Base-by-base conservation (phyloP, 2,329 filamentous ascomycete genomes). In the Stachybotrys echinatus region DNA sequence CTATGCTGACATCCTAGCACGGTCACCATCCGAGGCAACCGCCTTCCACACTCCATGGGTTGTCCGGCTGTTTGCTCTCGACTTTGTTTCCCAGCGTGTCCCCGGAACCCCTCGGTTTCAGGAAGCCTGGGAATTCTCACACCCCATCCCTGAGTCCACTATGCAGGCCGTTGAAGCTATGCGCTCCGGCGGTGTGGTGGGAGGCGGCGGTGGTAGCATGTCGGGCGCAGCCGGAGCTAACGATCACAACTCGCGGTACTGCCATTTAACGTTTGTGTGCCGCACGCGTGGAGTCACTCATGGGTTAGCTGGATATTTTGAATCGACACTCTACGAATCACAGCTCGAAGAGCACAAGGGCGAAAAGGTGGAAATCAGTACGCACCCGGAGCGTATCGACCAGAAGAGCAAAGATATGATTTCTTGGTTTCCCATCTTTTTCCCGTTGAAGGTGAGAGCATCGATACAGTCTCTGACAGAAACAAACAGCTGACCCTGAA, bases 401-500 rank as follows among this genome's bases (percentile, higher is more conserved):
- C 74, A 75, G 50, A 97, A 97, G 80, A 96, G 91, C 75, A 88
- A 87, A 64, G 92, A 95, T 61, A 99, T 99, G 95, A 95, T 96
- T 55, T 95, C 89, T 49, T 99, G 94, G 94, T 99, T 99, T 66
- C 94, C 94, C 1, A 97, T 99, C 23, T 96, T 92, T 73, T 99
- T 99, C 65, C 94, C 95, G 0, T 73, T 99, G 14, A 95, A 94
- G 83, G 91, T 92, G 74, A 62, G 80, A 62, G 80, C 20, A 7
- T 12, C 17, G 22, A 14, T 65, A 18, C 2, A 1, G 2, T 8
- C 17, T 5, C n/a, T 4, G 10, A 38, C 14, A 21, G 22, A 23
- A 10, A 3, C 17, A 23, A 52, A 19, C 53, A 38, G 60, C 43
- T 51, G 45, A 58, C 34, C 38, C n/a, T 46, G 23, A 18, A 14